phyloP scores from a whole-genome alignment of 495 filamentous ascomycete genomes.

The Penicillium paxilli region DNA sequence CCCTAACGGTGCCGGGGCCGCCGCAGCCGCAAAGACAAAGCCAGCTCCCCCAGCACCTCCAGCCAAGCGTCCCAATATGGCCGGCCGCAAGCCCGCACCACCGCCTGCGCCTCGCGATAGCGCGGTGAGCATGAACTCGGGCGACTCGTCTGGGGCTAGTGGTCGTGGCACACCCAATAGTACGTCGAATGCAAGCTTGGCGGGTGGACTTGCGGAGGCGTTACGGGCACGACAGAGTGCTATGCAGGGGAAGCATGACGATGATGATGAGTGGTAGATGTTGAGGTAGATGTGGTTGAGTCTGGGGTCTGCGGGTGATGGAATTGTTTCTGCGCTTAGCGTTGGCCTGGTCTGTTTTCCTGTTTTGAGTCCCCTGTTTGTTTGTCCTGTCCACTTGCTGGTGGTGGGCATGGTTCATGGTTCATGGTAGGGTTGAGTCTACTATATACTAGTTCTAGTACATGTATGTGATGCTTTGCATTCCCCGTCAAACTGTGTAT shows the following conservation, averaged over 20 bases:
- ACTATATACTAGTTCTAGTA: too few species aligned
- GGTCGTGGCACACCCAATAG: slow-evolving; percentile 68
- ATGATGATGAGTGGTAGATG: slow-evolving; percentile 68
- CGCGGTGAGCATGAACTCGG: slow-evolving; percentile 69
- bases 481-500: too few species aligned
- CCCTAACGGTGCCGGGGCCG: slow-evolving; percentile 47
- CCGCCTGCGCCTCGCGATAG: slow-evolving; percentile 67
- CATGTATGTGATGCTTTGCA: too few species aligned
- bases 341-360: slow-evolving; percentile 18
- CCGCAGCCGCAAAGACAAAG: slow-evolving; percentile 60
- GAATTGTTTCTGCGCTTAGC: slow-evolving; percentile 27
- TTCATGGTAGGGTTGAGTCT: too few species aligned
- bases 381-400: not conserved
- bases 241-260: slow-evolving; percentile 61
- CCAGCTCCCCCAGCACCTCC: slow-evolving; percentile 81
- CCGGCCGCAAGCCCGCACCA: slow-evolving; percentile 65
- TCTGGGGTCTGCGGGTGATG: not conserved
- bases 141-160: slow-evolving; percentile 60
- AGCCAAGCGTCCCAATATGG: slow-evolving; percentile 73
- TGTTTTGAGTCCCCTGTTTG: not conserved
- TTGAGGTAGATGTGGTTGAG: not conserved
- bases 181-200: slow-evolving; percentile 68
- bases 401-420: too few species aligned
- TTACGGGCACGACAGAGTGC: slow-evolving; percentile 70
- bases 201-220: slow-evolving; percentile 83